phyloP scores from a whole-genome alignment of 768 basidiomycete genomes.

The Termitomyces sp. region DNA sequence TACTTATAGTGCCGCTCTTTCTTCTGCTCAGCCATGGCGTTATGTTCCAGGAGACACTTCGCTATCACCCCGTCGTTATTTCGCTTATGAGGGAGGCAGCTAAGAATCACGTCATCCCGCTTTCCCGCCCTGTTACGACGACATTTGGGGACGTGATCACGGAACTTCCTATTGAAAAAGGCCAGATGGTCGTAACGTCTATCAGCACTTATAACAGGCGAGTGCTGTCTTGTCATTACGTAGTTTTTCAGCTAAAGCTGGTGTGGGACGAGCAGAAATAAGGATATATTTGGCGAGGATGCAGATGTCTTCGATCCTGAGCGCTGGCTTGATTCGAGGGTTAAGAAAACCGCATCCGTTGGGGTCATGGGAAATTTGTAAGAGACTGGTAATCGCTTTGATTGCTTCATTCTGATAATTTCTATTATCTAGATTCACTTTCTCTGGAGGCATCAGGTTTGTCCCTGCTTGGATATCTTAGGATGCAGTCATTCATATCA shows the following conservation, averaged over 20 bases:
- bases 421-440: conserved; percentile 21
- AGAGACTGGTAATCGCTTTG: conserved; percentile 5
- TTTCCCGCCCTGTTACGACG: conserved; percentile 47
- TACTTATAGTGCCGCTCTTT: conserved; percentile 11
- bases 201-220: conserved; percentile 52
- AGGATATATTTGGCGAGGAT: conserved; percentile 42
- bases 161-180: conserved; percentile 46
- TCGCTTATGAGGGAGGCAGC: conserved; percentile 32
- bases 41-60: conserved; percentile 40
- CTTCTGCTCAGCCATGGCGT: conserved; percentile 7
- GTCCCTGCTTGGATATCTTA: not conserved
- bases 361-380: conserved; percentile 46
- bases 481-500: not conserved
- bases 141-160: conserved; percentile 36
- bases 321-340: conserved; percentile 39
- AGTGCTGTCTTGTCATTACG: not conserved
- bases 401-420: not conserved
- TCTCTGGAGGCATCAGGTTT: conserved; percentile 26
- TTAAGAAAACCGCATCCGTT: conserved; percentile 35
- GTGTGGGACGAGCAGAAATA: conserved; percentile 22
- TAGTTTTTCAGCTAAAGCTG: not conserved
- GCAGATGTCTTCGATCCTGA: conserved; percentile 42
- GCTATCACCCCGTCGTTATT: conserved; percentile 35
- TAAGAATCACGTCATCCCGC: conserved; percentile 53
- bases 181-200: conserved; percentile 42